Percentiles rank a stretch among this genome's conserved stretches.
These are phyloP conservation scores for Chlamydomonas sphaeroides DNA, from an alignment of 139 green algal genomes.

Conservation along the genomic window DNA sequence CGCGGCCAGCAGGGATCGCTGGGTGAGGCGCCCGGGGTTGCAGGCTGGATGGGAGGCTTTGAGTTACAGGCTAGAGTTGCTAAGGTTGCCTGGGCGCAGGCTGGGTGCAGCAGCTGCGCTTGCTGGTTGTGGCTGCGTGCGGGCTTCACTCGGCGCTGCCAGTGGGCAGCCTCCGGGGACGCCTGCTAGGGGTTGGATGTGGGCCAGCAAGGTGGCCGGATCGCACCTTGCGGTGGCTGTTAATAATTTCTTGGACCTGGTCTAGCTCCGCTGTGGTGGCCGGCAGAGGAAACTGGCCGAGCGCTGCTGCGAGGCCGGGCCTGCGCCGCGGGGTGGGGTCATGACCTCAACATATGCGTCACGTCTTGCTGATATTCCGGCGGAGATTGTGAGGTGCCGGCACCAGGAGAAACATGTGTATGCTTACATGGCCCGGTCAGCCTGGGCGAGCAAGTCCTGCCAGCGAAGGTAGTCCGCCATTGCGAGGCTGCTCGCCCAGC, in stretches of 20 bases:
- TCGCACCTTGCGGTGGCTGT: slow-evolving; percentile 5
- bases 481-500: no score
- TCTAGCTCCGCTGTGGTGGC: neutral
- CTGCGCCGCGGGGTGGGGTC: neutral
- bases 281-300: neutral
- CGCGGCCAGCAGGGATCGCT: neutral
- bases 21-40: neutral
- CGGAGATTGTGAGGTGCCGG: no score
- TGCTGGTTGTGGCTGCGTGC: no score
- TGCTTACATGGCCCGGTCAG: no score
- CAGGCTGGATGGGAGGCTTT: neutral
- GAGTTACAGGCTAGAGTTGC: neutral
- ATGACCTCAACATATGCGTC: no score
- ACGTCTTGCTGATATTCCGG: no score
- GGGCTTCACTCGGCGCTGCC: neutral
- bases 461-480: no score
- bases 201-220: no score
- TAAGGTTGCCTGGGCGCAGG: neutral
- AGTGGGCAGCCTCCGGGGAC: no score
- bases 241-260: neutral
- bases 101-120: neutral
- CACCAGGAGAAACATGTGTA: no score
- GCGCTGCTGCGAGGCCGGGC: slow-evolving; percentile 16
- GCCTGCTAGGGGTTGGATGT: no score
- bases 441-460: no score